These are phyloP conservation scores for Plectosphaerella plurivora DNA, from an alignment of 2,329 filamentous ascomycete genomes.

Conservation along the genomic window DNA sequence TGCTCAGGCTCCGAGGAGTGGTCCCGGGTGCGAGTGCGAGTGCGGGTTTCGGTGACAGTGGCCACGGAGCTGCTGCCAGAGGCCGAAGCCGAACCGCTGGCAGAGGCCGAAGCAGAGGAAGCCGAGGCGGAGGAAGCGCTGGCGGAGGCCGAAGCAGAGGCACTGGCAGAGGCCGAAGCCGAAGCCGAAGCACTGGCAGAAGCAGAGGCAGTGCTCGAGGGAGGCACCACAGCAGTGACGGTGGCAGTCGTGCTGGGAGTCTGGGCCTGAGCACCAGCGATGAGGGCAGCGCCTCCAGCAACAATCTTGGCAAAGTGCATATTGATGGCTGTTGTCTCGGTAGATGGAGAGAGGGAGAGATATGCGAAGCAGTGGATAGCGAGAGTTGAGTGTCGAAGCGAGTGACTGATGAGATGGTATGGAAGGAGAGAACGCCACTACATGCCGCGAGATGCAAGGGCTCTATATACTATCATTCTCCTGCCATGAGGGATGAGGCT, in stretches of 20 bases:
- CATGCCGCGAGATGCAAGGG: not conserved
- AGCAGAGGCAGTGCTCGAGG: not conserved
- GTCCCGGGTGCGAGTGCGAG: not conserved
- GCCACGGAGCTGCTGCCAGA: not conserved
- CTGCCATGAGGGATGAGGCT: not conserved
- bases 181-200: not conserved
- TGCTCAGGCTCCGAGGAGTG: not conserved
- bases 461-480: not conserved
- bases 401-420: constrained; percentile 1
- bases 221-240: not conserved
- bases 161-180: not conserved
- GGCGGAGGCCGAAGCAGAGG: not conserved
- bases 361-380: not conserved
- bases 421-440: not conserved
- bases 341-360: not conserved
- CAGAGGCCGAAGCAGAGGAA: not conserved
- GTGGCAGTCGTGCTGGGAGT: not conserved
- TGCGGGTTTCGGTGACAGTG: not conserved
- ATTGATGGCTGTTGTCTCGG: not conserved
- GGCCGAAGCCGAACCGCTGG: not conserved
- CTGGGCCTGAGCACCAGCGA: constrained; percentile 8
- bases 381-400: not conserved
- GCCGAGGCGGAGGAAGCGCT: not conserved
- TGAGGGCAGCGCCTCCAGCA: constrained; percentile 3
- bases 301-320: constrained; percentile 5